Evolutionary conservation across 1,139 yeast genomes (phyloP).

Genomic region (Fermentozyma sake): DNA sequence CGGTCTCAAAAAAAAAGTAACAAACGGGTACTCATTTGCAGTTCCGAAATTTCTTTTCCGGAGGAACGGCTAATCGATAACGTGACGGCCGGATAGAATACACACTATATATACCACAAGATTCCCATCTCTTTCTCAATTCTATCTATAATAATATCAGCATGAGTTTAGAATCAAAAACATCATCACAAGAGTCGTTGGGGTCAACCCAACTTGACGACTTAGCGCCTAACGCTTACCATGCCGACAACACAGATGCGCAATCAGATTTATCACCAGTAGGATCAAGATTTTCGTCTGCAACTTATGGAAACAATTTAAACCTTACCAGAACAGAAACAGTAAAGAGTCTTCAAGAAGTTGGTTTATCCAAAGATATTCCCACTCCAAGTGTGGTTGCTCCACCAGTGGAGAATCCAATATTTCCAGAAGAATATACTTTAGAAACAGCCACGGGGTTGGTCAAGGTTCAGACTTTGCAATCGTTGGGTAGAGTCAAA

Average conservation of each 20-base stretch:
- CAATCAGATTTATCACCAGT: not conserved
- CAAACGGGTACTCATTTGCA: too few relatives aligned
- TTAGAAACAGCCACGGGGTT: conserved; percentile 83
- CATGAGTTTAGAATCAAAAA: too few relatives aligned
- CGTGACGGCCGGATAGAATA: too few relatives aligned
- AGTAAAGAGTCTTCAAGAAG: conserved; percentile 55
- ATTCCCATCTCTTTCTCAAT: too few relatives aligned
- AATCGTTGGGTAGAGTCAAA: conserved; percentile 56
- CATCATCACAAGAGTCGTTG: too few relatives aligned
- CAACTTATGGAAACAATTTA: not conserved
- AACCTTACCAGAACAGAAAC: conserved; percentile 55
- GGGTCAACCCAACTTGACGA: too few relatives aligned
- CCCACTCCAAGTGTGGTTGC: conserved; percentile 57
- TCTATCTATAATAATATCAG: too few relatives aligned
- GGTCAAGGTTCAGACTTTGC: conserved; percentile 73
- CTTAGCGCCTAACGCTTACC: conserved; percentile 1
- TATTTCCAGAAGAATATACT: conserved; percentile 89
- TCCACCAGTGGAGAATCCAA: conserved; percentile 60
- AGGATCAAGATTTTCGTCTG: conserved; percentile 1
- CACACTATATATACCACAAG: too few relatives aligned
- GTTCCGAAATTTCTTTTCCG: too few relatives aligned
- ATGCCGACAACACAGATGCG: conserved; percentile 1
- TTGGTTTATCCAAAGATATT: conserved; percentile 51
- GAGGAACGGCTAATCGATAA: too few relatives aligned
- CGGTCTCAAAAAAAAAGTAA: too few relatives aligned